Base-by-base conservation (phyloP, 2,329 filamentous ascomycete genomes). In the Diaporthe humulicola region DNA sequence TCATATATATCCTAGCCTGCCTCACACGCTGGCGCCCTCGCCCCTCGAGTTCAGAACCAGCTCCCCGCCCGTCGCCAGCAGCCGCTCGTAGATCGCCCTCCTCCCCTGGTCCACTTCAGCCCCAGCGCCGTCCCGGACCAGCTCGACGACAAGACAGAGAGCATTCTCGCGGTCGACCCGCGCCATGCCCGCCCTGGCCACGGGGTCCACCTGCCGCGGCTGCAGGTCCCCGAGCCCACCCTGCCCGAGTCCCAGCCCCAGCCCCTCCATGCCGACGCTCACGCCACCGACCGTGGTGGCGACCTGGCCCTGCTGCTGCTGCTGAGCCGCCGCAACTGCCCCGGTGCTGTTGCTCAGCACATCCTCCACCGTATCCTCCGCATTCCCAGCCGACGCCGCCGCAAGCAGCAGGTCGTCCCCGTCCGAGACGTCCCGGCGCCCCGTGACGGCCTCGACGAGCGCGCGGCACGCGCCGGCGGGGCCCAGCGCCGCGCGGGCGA, bases 131-230 rank as follows among this genome's bases (percentile, higher is more conserved):
- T 84, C 85, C 78, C 85, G 86, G 54, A 91, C 78, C 71, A 93
- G 78, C 80, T 92, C 88, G 2, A 87, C 87, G 4, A 91, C 85
- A 73, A 93, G 80, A 0, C 93, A 89, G 30, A 93, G 81, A 0
- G 87, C 90, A 76, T 93, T 93, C 80, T 92, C 90, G 12, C 90
- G 85, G 78, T 93, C 90, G 8, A 90, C 84, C 75, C 85, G 85
- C 1, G 83, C 82, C 84, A 89, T 88, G 57, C 84, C 84, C 1
- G 85, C 86, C 56, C 83, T 81, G 72, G 86, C 83, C 33, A 82
- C 82, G 0, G 85, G 82, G 67, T 89, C 85, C 4, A 84, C 84
- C 74, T 87, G 87, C 77, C 87, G 88, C 66, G 87, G 88, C 78
- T 88, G 84, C 33, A 82, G 79, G 15, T 72, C 79, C 40, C 70